phyloP scores from a whole-genome alignment of 2,329 filamentous ascomycete genomes.

The Thelonectria blattea region DNA sequence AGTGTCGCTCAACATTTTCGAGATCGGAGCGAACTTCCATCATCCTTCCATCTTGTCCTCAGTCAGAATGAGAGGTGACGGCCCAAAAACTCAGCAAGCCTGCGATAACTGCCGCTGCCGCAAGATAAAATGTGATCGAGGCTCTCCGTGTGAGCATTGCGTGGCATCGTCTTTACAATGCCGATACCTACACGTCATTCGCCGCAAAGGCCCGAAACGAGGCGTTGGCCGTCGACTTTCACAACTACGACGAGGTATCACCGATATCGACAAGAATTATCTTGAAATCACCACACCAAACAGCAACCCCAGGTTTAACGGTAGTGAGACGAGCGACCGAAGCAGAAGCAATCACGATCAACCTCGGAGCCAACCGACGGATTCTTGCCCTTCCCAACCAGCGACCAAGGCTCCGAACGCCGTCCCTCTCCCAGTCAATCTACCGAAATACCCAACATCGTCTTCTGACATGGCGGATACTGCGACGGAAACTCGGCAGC shows the following conservation, averaged over 20 bases:
- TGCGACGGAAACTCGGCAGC: slow-evolving; percentile 22
- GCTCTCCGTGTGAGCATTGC: slow-evolving; percentile 40
- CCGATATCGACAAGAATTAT: slow-evolving; percentile 19
- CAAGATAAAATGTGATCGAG: slow-evolving; percentile 45
- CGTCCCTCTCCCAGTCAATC: neutral
- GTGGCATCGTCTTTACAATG: slow-evolving; percentile 36
- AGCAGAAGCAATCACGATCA: neutral
- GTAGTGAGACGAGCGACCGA: neutral
- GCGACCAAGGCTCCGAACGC: neutral
- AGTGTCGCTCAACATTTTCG: neutral
- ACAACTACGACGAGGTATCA: slow-evolving; percentile 38
- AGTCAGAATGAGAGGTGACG: neutral
- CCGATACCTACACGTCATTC: slow-evolving; percentile 40
- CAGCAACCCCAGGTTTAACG: neutral
- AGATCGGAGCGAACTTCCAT: neutral
- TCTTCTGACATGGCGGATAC: neutral
- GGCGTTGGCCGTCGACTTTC: slow-evolving; percentile 39
- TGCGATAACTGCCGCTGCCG: slow-evolving; percentile 42
- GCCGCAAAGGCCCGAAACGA: slow-evolving; percentile 38
- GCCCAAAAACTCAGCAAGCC: slow-evolving; percentile 30
- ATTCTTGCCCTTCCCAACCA: neutral
- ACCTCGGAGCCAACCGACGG: neutral
- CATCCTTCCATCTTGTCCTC: neutral
- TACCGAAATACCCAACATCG: neutral
- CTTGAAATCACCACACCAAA: slow-evolving; percentile 34